A percentile compares a stretch with the other conserved stretches of the same genome.
Evolutionary conservation across 768 basidiomycete species (phyloP).

Genomic region (Boletus barrowsii): DNA sequence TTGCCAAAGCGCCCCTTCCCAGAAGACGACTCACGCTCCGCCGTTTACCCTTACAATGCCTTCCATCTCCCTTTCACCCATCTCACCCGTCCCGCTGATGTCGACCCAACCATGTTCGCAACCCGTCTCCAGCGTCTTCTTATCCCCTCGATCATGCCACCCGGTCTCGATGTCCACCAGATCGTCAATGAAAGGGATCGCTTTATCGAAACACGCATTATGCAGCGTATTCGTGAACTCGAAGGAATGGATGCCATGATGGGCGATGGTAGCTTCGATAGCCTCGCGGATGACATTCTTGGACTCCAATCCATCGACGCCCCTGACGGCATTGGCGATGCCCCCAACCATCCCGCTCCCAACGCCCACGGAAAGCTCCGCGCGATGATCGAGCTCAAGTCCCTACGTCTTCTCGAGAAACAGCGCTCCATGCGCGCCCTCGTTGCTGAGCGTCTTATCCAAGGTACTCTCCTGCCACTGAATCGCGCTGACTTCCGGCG

Average conservation of each 20-base stretch:
- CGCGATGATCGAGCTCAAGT: constrained; percentile 91
- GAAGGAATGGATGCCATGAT: constrained; percentile 75
- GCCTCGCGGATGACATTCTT: constrained; percentile 39
- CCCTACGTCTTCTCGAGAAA: constrained; percentile 83
- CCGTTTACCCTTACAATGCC: constrained; percentile 91
- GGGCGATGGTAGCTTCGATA: constrained; percentile 70
- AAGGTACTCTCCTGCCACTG: constrained; percentile 83
- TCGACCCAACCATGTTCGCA: constrained; percentile 59
- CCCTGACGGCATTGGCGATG: constrained; percentile 35
- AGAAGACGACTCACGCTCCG: constrained; percentile 76
- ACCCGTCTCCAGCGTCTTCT: constrained; percentile 77
- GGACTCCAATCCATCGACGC: constrained; percentile 17
- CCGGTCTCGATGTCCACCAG: constrained; percentile 88
- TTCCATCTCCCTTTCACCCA: constrained; percentile 82
- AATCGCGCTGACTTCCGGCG: constrained; percentile 92
- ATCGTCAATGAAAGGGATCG: constrained; percentile 90
- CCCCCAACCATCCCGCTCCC: constrained; percentile 47
- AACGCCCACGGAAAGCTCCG: constrained; percentile 78
- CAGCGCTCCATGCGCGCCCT: constrained; percentile 84
- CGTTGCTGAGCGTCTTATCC: constrained; percentile 82
- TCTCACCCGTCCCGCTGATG: constrained; percentile 61
- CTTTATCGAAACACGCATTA: constrained; percentile 84
- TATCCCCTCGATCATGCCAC: constrained; percentile 86
- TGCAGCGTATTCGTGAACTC: constrained; percentile 86
- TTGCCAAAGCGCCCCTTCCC: constrained; percentile 71